Evolutionary conservation across 306 rosid species (phyloP), one percentile per base, ranked within the genome.

Genomic region (Potentilla sterilis): DNA sequence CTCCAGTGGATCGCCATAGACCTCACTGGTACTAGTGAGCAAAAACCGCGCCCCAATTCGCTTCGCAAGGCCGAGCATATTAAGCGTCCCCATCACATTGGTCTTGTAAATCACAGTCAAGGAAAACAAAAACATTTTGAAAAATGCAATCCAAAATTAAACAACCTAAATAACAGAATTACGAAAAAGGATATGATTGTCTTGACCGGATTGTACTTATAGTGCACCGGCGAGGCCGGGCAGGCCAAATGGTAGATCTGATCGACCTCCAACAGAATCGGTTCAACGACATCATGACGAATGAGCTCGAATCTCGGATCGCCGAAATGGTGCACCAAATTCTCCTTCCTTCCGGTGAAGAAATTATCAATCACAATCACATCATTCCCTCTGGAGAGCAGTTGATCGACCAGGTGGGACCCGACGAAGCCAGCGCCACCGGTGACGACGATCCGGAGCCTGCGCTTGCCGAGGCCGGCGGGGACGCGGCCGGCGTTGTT

Each of bases 231-330:
- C 0, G 98, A 93, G 3, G 98, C 97, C 41, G 98, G 98, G 62
- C 97, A 93, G n/a, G 98, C 98, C 79, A 93, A 83, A 66, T 93
- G 98, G 76, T 93, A 93, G 93, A 93, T 91, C 97, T 93, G 97
- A 86, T 93, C 98, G 10, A 89, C 97, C 88, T 93, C 98, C 71
- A 93, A 58, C 19, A 93, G 89, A 58, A 93, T 87, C 13, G 98
- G 98, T 68, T 91, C 98, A 18, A 93, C 96, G 47, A 91, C 98
- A 69, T 93, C 98, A 59, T 93, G 98, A 0, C 98, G 89, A 79
- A 93, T 91, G 6, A 93, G 90, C 91, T 93, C 98, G 66, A 93
- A 93, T 55, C 87, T 77, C 2, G 98, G 93, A 69, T 93, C 88
- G 38, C 89, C 88, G 59, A 93, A 87, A 61, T 89, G 85, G 44